phyloP scores from a whole-genome alignment of 176 grass and related monocot species.

The Phoenix roebelenii region DNA sequence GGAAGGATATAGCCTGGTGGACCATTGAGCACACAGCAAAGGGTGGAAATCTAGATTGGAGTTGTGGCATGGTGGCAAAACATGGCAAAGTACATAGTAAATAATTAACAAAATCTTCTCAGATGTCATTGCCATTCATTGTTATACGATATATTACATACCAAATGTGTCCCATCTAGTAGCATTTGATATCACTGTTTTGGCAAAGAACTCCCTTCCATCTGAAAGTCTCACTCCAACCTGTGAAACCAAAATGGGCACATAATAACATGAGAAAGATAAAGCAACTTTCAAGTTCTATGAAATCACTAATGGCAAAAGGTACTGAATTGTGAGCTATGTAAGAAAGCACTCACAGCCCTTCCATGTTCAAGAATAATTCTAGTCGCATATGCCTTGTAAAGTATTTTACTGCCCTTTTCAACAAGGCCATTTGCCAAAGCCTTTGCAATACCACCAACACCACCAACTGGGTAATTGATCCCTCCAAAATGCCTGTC shows the following conservation, averaged over 20 bases:
- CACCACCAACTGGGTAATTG: slow-evolving; percentile 85
- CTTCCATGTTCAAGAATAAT: slow-evolving; percentile 79
- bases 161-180: slow-evolving; percentile 99
- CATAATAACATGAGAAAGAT: slow-evolving; percentile 1
- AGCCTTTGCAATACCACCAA: slow-evolving; percentile 71
- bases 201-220: slow-evolving; percentile 78
- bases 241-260: slow-evolving; percentile 25
- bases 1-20: no score
- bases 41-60: no score
- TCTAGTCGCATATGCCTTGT: slow-evolving; percentile 77
- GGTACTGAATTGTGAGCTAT: background rate
- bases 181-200: slow-evolving; percentile 91
- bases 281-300: background rate
- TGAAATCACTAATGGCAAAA: slow-evolving; percentile 10
- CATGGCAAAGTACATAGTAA: no score
- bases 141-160: background rate
- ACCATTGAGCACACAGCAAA: no score
- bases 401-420: slow-evolving; percentile 67
- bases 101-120: no score
- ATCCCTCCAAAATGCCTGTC: slow-evolving; percentile 96
- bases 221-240: slow-evolving; percentile 75
- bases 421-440: slow-evolving; percentile 81
- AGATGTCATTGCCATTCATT: no score
- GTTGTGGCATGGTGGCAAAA: no score
- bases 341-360: slow-evolving; percentile 62